Conservation (phyloP, 2,329 filamentous ascomycete genomes). For the Neonectria hederae region DNA sequence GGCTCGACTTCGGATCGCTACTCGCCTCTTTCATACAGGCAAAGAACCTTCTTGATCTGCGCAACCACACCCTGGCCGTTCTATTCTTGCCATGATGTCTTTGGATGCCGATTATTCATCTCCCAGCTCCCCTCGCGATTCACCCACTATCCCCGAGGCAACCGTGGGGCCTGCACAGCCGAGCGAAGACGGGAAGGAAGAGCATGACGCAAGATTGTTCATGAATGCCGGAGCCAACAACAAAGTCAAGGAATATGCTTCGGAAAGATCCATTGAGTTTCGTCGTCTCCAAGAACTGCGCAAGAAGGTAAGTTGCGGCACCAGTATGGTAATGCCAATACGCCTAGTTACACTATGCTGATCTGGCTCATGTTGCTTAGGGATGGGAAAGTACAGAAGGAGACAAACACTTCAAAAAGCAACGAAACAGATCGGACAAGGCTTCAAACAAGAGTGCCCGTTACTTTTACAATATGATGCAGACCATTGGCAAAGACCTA, state of each 20-base stretch:
- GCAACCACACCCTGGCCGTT: too few species aligned
- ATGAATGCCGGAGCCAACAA: neutral
- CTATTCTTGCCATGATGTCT: neutral
- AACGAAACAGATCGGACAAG: slow-evolving; percentile 51
- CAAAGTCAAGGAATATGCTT: slow-evolving; percentile 9
- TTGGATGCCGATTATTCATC: neutral
- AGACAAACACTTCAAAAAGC: slow-evolving; percentile 53
- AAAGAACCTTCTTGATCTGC: too few species aligned
- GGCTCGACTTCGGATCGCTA: too few species aligned
- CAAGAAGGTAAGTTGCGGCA: slow-evolving; percentile 12
- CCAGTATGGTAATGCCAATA: fast-evolving
- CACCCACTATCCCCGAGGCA: neutral
- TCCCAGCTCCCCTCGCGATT: neutral
- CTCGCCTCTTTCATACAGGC: neutral
- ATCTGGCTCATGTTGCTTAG: slow-evolving; percentile 39
- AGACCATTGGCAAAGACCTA: slow-evolving; percentile 53
- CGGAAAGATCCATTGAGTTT: slow-evolving; percentile 14
- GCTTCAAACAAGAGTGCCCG: slow-evolving; percentile 27
- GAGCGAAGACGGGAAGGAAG: neutral
- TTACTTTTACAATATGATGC: slow-evolving; percentile 55
- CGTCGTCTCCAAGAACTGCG: slow-evolving; percentile 14
- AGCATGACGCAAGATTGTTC: neutral
- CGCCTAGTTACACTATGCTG: neutral
- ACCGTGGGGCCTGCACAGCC: too few species aligned
- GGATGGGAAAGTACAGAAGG: slow-evolving; percentile 56